Conservation (phyloP, 2,329 filamentous ascomycete species). For the Fusarium foetens region DNA sequence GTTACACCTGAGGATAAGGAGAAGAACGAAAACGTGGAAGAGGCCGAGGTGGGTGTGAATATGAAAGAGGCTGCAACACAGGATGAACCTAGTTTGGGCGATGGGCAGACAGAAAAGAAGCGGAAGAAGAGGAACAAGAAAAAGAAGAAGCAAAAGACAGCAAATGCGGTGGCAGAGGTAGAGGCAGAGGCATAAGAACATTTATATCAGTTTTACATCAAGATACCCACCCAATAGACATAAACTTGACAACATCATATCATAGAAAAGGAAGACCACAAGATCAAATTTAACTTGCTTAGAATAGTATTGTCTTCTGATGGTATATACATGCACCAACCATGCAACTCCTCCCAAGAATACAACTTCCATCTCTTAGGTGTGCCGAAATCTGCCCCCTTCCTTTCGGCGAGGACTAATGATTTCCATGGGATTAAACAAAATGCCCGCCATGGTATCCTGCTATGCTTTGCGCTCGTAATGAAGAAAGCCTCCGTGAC, state of each 20-base stretch:
- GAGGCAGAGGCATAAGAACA: conserved; percentile 15
- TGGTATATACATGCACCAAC: conserved; percentile 23
- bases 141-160: conserved; percentile 45
- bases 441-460: conserved; percentile 34
- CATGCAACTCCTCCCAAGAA: conserved; percentile 30
- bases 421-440: conserved; percentile 23
- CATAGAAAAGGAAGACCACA: background rate
- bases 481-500: conserved; percentile 30
- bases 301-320: conserved; percentile 3
- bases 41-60: conserved; percentile 36
- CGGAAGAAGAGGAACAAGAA: conserved; percentile 44
- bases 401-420: conserved; percentile 5
- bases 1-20: background rate
- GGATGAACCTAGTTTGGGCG: conserved; percentile 14
- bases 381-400: conserved; percentile 15
- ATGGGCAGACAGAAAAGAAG: conserved; percentile 27
- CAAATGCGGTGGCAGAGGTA: conserved; percentile 2
- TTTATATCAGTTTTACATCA: background rate
- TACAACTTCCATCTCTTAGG: conserved; percentile 9
- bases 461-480: conserved; percentile 32
- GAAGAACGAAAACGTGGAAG: background rate
- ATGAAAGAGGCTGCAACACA: conserved; percentile 32
- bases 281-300: background rate
- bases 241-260: background rate
- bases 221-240: conserved; percentile 20